phyloP scores from a whole-genome alignment of 805 yeast species.

The Alloascoidea hylecoeti region DNA sequence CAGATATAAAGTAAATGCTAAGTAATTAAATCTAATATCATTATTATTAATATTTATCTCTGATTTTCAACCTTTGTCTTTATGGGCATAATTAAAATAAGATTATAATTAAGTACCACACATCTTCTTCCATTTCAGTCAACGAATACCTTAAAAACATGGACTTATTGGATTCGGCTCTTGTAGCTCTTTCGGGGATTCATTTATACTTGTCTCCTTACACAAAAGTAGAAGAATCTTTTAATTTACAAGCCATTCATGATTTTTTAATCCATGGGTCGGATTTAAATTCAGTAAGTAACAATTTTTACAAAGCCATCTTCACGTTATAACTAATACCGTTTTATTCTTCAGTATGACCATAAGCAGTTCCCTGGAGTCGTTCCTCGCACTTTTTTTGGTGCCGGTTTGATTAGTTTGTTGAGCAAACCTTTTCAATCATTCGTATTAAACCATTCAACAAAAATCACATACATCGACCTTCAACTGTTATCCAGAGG shows the following conservation, averaged over 20 bases:
- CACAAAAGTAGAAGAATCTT: constrained; percentile 91
- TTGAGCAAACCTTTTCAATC: constrained; percentile 24
- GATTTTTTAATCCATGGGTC: constrained; percentile 60
- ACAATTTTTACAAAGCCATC: neutral
- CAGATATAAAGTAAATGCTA: too few species aligned
- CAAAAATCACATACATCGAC: constrained; percentile 25
- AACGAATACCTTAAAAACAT: too few species aligned
- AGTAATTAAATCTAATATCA: too few species aligned
- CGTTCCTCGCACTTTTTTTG: constrained; percentile 77
- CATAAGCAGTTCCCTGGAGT: constrained; percentile 76
- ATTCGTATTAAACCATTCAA: constrained; percentile 7
- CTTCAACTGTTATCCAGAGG: constrained; percentile 44
- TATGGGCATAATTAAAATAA: too few species aligned
- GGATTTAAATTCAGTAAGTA: constrained; percentile 14
- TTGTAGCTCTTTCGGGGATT: constrained; percentile 30
- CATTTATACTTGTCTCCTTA: constrained; percentile 55
- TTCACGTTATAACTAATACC: neutral
- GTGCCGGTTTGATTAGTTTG: constrained; percentile 41
- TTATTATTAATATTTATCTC: too few species aligned
- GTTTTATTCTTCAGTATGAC: constrained; percentile 34
- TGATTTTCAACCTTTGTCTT: too few species aligned
- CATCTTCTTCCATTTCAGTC: too few species aligned
- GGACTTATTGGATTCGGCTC: constrained; percentile 18
- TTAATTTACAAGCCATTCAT: constrained; percentile 79
- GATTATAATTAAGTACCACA: too few species aligned